Percentiles rank a stretch among this genome's conserved stretches.
Conservation (phyloP, 208 protist genomes). For the Leishmania martiniquensis region DNA sequence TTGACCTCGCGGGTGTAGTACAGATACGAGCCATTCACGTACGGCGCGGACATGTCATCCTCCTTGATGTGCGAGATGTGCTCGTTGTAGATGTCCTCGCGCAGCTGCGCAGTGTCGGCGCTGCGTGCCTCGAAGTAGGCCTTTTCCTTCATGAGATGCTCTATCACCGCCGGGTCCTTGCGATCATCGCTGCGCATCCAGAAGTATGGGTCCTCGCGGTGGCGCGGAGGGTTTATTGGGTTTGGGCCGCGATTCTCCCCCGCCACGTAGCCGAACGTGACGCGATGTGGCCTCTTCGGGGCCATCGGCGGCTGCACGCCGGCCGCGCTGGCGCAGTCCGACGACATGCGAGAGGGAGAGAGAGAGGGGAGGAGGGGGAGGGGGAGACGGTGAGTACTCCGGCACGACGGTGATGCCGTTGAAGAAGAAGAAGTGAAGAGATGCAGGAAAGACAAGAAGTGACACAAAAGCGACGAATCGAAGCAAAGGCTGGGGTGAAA, state of each 20-base stretch:
- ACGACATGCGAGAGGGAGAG: conserved; percentile 7
- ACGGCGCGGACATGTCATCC: conserved; percentile 79
- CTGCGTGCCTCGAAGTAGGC: conserved; percentile 74
- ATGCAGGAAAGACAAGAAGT: no score
- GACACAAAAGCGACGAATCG: no score
- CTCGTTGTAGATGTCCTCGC: conserved; percentile 78
- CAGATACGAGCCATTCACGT: conserved; percentile 59
- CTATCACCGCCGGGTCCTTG: conserved; percentile 76
- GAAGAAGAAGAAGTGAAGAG: conserved; percentile 5
- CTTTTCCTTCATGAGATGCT: conserved; percentile 81
- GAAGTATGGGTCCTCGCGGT: conserved; percentile 77
- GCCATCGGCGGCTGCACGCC: conserved; percentile 57
- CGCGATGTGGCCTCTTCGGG: conserved; percentile 56
- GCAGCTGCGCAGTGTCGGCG: conserved; percentile 57
- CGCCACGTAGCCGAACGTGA: conserved; percentile 81
- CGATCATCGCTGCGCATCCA: conserved; percentile 87
- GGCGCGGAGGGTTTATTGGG: conserved; percentile 85
- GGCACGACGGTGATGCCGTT: no score
- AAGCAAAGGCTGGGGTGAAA: no score
- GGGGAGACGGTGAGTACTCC: no score
- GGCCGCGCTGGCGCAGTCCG: conserved; percentile 14
- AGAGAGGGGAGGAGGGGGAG: neutral
- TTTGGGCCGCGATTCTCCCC: conserved; percentile 84
- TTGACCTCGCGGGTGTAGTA: conserved; percentile 88
- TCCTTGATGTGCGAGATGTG: conserved; percentile 90